A percentile compares a stretch with the other conserved stretches of the same genome.
Evolutionary conservation across 106 monocot species (phyloP).

Genomic region (Acorus calamus): DNA sequence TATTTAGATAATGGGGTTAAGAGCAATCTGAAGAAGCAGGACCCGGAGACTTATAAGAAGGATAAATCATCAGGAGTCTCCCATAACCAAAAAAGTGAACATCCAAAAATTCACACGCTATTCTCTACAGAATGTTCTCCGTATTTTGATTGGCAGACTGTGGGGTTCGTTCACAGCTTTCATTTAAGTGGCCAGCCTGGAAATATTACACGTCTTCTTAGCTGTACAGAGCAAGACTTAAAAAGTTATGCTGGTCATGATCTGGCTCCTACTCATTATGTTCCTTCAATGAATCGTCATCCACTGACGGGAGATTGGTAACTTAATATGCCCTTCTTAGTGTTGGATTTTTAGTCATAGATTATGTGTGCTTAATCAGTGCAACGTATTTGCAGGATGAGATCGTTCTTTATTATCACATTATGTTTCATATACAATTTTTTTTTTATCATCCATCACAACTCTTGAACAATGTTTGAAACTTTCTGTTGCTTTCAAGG

Average conservation of each 20-base stretch:
- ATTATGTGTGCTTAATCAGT: no score
- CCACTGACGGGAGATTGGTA: conserved; percentile 97
- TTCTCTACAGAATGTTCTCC: conserved; percentile 90
- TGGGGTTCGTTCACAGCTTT: conserved; percentile 75
- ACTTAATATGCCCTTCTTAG: not conserved
- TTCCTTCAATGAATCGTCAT: conserved; percentile 92
- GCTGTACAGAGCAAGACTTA: conserved; percentile 77
- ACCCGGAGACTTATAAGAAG: not conserved
- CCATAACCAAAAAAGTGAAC: conserved; percentile 9
- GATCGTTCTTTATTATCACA: no score
- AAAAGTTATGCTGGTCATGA: conserved; percentile 76
- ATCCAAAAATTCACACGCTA: conserved; percentile 86
- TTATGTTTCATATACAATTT: no score
- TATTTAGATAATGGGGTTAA: conserved; percentile 30
- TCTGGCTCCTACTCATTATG: conserved; percentile 95
- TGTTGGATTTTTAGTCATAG: not conserved
- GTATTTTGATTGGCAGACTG: conserved; percentile 96
- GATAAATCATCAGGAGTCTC: not conserved
- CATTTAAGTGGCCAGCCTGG: conserved; percentile 84
- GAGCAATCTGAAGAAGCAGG: not conserved
- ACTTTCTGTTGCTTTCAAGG: no score
- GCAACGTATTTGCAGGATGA: no score
- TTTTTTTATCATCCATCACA: no score
- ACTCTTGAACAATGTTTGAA: no score
- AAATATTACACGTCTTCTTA: conserved; percentile 86